A percentile compares a stretch with the other conserved stretches of the same genome.
phyloP scores from a whole-genome alignment of 1,139 yeast genomes.

The Hanseniaspora sp. region DNA sequence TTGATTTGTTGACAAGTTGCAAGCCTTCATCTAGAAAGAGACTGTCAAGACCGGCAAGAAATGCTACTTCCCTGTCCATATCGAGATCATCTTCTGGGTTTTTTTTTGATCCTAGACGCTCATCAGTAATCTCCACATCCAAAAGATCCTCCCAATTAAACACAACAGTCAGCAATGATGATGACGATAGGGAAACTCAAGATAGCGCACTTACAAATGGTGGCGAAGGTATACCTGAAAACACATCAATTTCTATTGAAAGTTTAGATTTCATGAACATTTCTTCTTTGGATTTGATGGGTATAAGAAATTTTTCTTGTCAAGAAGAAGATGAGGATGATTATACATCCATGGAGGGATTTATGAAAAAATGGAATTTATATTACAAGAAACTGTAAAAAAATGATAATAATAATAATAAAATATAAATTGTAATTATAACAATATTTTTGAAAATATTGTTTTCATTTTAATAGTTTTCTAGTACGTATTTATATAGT shows the following conservation, averaged over 20 bases:
- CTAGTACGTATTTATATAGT: too few species aligned
- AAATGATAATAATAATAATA: not conserved
- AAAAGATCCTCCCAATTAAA: constrained; percentile 5
- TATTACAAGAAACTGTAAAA: constrained; percentile 24
- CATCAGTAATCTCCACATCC: not conserved
- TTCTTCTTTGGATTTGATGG: constrained; percentile 9
- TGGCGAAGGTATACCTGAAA: not conserved
- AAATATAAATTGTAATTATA: too few species aligned
- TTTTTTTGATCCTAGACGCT: constrained; percentile 1
- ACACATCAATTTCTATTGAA: constrained; percentile 18
- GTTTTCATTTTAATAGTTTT: too few species aligned
- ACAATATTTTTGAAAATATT: too few species aligned
- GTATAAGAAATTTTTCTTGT: constrained; percentile 8
- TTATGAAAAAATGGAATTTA: constrained; percentile 28
- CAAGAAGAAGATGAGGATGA: constrained; percentile 15
- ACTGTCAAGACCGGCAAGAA: constrained; percentile 16
- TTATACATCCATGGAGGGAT: constrained; percentile 15
- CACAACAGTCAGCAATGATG: not conserved
- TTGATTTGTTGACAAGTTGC: constrained; percentile 18
- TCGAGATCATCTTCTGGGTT: constrained; percentile 12
- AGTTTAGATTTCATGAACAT: constrained; percentile 9
- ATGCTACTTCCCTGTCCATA: not conserved
- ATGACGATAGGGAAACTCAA: constrained; percentile 17
- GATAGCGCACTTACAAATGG: constrained; percentile 17
- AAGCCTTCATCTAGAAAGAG: not conserved